Conservation (phyloP, 1,284 basidiomycete species). For the Heterobasidion irregulare region DNA sequence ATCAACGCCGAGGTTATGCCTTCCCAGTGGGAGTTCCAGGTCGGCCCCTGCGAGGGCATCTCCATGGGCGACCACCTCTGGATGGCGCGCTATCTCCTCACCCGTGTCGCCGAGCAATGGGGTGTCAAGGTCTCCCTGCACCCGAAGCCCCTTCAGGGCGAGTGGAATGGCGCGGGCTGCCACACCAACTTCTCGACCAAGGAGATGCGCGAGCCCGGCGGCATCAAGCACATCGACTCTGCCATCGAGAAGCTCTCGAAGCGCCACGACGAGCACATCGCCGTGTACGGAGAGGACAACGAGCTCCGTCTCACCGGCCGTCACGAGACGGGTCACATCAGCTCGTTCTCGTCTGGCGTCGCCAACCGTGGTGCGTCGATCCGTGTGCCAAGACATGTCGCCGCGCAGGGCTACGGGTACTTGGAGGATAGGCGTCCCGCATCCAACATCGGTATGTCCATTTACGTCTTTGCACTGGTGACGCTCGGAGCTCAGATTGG, state of each 20-base stretch:
- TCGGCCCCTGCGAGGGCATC: constrained; percentile 96
- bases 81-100: constrained; percentile 92
- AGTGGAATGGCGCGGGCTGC: constrained; percentile 99
- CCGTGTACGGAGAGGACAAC: constrained; percentile 96
- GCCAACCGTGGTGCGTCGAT: constrained; percentile 98
- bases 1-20: constrained; percentile 99
- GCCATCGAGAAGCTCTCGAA: constrained; percentile 88
- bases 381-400: constrained; percentile 90
- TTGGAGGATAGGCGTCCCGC: constrained; percentile 95
- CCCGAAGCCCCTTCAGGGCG: constrained; percentile 95
- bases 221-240: constrained; percentile 90
- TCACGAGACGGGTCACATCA: constrained; percentile 97
- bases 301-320: constrained; percentile 88
- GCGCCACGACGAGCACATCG: constrained; percentile 87
- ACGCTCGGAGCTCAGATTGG: constrained; percentile 8
- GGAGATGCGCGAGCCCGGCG: constrained; percentile 87
- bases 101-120: constrained; percentile 97
- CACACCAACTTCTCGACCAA: constrained; percentile 94
- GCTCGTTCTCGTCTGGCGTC: constrained; percentile 88
- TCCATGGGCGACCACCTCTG: constrained; percentile 98
- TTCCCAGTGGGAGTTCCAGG: constrained; percentile 99
- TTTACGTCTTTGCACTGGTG: constrained; percentile 11
- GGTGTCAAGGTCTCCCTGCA: constrained; percentile 98
- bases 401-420: constrained; percentile 90
- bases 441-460: constrained; percentile 86